phyloP scores from a whole-genome alignment of 2,329 filamentous ascomycete genomes.

The Camptophora hylomeconis region DNA sequence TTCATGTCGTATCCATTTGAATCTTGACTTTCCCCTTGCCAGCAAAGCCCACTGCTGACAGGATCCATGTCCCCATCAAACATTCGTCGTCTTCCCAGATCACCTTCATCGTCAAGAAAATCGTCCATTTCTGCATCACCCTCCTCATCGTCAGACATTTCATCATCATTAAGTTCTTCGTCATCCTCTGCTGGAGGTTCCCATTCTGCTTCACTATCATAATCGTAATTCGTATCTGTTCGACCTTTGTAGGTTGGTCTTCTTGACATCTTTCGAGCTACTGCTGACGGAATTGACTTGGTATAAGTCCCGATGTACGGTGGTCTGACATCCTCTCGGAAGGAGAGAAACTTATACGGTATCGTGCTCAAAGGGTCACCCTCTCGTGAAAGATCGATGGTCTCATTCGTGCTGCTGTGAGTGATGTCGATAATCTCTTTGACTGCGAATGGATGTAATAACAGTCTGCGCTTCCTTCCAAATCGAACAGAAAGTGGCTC shows the following conservation, averaged over 20 bases:
- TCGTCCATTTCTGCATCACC: slow-evolving; percentile 80
- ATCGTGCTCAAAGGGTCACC: slow-evolving; percentile 18
- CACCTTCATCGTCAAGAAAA: slow-evolving; percentile 80
- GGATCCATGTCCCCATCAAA: slow-evolving; percentile 60
- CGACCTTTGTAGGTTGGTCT: slow-evolving; percentile 41
- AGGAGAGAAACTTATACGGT: slow-evolving; percentile 45
- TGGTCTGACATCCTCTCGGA: slow-evolving; percentile 49
- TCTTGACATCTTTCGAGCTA: slow-evolving; percentile 35
- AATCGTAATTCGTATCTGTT: slow-evolving; percentile 48
- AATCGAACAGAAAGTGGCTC: not conserved
- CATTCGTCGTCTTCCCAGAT: slow-evolving; percentile 46
- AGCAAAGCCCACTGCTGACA: slow-evolving; percentile 68
- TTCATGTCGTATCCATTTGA: slow-evolving; percentile 38
- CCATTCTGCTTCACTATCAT: slow-evolving; percentile 55
- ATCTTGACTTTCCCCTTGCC: slow-evolving; percentile 46
- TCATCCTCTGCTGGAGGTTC: slow-evolving; percentile 59
- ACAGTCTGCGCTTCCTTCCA: slow-evolving; percentile 1
- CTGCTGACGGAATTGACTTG: slow-evolving; percentile 27
- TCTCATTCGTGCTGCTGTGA: slow-evolving; percentile 30
- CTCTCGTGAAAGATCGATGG: slow-evolving; percentile 27
- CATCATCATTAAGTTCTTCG: slow-evolving; percentile 53
- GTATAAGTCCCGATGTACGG: slow-evolving; percentile 52
- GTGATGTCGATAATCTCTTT: slow-evolving; percentile 48
- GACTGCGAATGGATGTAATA: slow-evolving; percentile 31
- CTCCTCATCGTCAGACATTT: slow-evolving; percentile 46